A percentile compares a stretch with the other conserved stretches of the same genome.
Evolutionary conservation across 1,284 basidiomycete genomes (phyloP).

Genomic region (Moesziomyces antarcticus): DNA sequence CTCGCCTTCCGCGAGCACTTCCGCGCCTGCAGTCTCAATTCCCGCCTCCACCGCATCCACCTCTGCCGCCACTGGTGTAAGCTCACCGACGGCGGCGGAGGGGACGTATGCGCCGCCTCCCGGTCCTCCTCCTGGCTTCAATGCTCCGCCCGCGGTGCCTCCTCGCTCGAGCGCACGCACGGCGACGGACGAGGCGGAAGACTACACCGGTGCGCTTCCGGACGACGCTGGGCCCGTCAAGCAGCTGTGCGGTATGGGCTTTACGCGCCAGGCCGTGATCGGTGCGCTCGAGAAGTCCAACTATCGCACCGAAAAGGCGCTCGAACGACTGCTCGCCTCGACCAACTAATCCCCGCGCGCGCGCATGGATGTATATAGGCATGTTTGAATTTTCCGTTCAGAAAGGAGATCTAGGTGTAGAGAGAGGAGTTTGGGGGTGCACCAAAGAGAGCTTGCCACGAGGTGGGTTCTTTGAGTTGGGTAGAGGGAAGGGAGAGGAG

Average conservation of each 20-base stretch:
- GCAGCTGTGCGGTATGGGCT: slow-evolving; percentile 66
- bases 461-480: slow-evolving; percentile 10
- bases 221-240: slow-evolving; percentile 64
- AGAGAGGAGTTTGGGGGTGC: slow-evolving; percentile 11
- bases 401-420: slow-evolving; percentile 26
- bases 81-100: slow-evolving; percentile 9
- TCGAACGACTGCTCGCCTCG: slow-evolving; percentile 57
- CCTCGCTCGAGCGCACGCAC: slow-evolving; percentile 9
- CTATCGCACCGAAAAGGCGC: slow-evolving; percentile 65
- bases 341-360: too few relatives aligned
- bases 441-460: slow-evolving; percentile 38
- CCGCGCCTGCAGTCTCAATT: slow-evolving; percentile 13
- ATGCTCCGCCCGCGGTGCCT: slow-evolving; percentile 20
- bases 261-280: slow-evolving; percentile 60
- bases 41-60: not conserved
- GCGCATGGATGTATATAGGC: slow-evolving; percentile 1
- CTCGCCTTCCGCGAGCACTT: slow-evolving; percentile 22
- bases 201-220: slow-evolving; percentile 53
- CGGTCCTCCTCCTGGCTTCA: slow-evolving; percentile 44
- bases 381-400: slow-evolving; percentile 4
- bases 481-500: slow-evolving; percentile 11
- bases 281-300: slow-evolving; percentile 63
- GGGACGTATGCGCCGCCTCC: slow-evolving; percentile 48
- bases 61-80: slow-evolving; percentile 6
- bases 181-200: slow-evolving; percentile 20